A percentile compares a stretch with the other conserved stretches of the same genome.
Evolutionary conservation across 768 basidiomycete genomes (phyloP).

Genomic region (Mycena albidolilacea): DNA sequence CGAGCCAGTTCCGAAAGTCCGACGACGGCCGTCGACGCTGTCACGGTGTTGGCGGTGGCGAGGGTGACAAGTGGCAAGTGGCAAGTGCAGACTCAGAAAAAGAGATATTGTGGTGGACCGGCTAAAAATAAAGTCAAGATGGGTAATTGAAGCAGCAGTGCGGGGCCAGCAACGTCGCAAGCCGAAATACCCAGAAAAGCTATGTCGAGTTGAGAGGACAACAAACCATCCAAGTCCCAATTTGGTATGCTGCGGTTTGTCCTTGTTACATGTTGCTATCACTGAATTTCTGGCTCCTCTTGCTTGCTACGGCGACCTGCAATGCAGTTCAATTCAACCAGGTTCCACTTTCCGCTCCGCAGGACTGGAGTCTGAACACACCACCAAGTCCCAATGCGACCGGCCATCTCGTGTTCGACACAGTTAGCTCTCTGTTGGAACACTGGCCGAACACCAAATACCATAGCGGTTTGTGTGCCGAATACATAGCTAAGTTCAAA

Average conservation of each 20-base stretch:
- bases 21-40: too few relatives aligned
- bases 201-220: not conserved
- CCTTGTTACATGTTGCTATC: not conserved
- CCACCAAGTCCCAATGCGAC: slow-evolving; percentile 30
- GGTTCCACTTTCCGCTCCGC: slow-evolving; percentile 1
- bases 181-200: not conserved
- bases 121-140: not conserved
- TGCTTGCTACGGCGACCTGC: not conserved
- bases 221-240: not conserved
- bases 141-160: not conserved
- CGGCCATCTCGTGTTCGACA: slow-evolving; percentile 36
- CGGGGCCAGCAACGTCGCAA: not conserved
- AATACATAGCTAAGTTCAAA: not conserved
- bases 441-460: slow-evolving; percentile 35
- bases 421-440: slow-evolving; percentile 31
- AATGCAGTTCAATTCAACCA: slow-evolving; percentile 11
- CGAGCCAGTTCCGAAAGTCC: not conserved
- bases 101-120: too few relatives aligned
- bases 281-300: not conserved
- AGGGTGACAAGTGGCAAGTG: too few relatives aligned
- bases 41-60: too few relatives aligned
- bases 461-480: slow-evolving; percentile 21
- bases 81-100: too few relatives aligned
- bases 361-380: slow-evolving; percentile 30
- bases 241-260: not conserved